Percentiles rank a stretch among this genome's conserved stretches.
Conservation (phyloP, 768 basidiomycete species). For the Sarcodon sp. region DNA sequence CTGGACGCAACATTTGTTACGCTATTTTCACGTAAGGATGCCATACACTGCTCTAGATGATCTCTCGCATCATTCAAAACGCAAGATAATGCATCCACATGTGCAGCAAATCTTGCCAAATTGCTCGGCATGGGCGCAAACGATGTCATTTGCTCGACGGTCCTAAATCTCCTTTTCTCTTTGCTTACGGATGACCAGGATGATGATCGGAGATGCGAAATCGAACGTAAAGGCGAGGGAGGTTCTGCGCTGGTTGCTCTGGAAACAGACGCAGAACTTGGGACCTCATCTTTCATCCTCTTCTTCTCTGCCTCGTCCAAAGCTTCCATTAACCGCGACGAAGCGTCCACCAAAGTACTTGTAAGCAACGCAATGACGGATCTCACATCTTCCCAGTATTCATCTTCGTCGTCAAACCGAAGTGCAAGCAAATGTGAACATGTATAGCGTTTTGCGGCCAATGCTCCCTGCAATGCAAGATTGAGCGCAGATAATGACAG, state of each 20-base stretch:
- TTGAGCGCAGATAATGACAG: conserved; percentile 53
- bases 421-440: conserved; percentile 72
- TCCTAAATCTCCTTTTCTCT: conserved; percentile 2
- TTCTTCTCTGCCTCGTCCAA: conserved; percentile 46
- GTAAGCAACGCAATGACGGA: conserved; percentile 62
- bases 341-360: conserved; percentile 52
- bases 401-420: conserved; percentile 54
- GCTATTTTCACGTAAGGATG: conserved; percentile 30
- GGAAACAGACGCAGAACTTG: conserved; percentile 18
- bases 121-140: conserved; percentile 71
- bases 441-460: conserved; percentile 64
- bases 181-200: neutral
- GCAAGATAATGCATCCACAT: conserved; percentile 56
- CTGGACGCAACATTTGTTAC: neutral
- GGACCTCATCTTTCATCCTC: conserved; percentile 35
- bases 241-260: conserved; percentile 3
- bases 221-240: conserved; percentile 3
- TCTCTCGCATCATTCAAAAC: conserved; percentile 64
- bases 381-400: conserved; percentile 82
- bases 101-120: conserved; percentile 55
- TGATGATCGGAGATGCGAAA: neutral
- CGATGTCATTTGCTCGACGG: conserved; percentile 21
- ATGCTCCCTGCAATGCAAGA: conserved; percentile 47
- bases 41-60: conserved; percentile 50
- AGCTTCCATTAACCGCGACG: conserved; percentile 46